Evolutionary conservation across 306 rosid genomes (phyloP).

Genomic region (Pyrus betulifolia): DNA sequence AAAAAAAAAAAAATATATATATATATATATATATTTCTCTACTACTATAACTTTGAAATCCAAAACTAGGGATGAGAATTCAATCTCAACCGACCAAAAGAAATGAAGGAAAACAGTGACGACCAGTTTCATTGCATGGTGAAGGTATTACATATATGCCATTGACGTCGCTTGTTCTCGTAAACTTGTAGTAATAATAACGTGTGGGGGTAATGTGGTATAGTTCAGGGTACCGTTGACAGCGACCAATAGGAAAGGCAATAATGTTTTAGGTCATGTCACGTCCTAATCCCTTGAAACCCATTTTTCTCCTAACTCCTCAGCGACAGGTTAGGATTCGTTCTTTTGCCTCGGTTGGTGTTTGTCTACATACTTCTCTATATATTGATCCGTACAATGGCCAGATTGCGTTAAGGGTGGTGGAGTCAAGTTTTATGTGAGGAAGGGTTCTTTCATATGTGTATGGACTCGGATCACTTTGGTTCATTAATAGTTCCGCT

Average conservation of each 20-base stretch:
- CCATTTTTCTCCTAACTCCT: background rate
- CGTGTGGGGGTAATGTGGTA: constrained; percentile 18
- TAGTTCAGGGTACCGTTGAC: constrained; percentile 26
- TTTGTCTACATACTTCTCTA: background rate
- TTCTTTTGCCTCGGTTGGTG: background rate
- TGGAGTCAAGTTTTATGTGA: no score
- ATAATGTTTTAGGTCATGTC: constrained; percentile 33
- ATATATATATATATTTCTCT: no score
- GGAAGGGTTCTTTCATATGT: no score
- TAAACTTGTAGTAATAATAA: background rate
- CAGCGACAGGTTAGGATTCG: constrained; percentile 11
- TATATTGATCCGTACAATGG: background rate
- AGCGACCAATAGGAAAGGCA: constrained; percentile 17
- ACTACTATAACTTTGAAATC: background rate
- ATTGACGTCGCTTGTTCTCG: background rate
- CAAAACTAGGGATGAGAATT: background rate
- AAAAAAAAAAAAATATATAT: no score
- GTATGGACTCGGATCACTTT: no score
- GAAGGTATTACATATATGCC: background rate
- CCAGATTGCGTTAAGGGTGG: no score
- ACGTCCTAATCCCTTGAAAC: constrained; percentile 21
- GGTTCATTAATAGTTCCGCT: no score
- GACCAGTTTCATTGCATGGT: background rate
- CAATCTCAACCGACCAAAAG: no score
- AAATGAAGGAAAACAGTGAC: background rate